Base-by-base conservation (phyloP, 192 early-diverging fungal species). In the Coemansia sp. region DNA sequence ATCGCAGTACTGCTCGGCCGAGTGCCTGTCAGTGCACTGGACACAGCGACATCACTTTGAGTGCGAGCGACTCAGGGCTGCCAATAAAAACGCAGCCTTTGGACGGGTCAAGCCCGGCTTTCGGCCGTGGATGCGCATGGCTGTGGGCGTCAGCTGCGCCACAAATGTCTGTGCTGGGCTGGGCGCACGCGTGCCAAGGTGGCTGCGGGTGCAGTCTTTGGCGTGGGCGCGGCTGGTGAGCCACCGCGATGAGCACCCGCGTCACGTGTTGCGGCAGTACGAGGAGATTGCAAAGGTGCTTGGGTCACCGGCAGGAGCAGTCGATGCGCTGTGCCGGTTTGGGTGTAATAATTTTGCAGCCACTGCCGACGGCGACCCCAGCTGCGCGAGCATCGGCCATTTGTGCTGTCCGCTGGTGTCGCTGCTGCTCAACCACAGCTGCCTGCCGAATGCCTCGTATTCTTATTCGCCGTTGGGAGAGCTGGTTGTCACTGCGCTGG, bases 351-450 rank as follows among this genome's bases (percentile, higher is more conserved):
- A 62, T 18, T 62, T 62, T 62, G 79, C n/a, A 74, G 83, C 69
- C 76, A 80, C 64, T 78, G 72, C 70, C 1, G 69, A 72, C 3
- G 43, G 65, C 53, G 78, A 84, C 10, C 62, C 66, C n/a, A 40
- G 53, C 2, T 49, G 46, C 22, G 43, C 60, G 10, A 15, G 33
- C 2, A 60, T 60, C 31, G 80, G 80, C 3, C 69, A 75, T 16
- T 38, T 85, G 49, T 79, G 78, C 47, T 76, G 78, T 40, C 83
- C 83, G 31, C 39, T 85, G 47, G 66, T 68, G 0, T 77, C 83
- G 0, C 40, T 80, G 39, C 57, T 80, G 66, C 66, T 85, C 60
- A 85, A 85, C 72, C 83, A 85, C 72, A 78, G 75, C 43, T 85
- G 83, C 62, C 12, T 47, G 18, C 83, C 78, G 7, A 85, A 77